Conservation (phyloP, 305 asterid genomes). For the Vinca major region DNA sequence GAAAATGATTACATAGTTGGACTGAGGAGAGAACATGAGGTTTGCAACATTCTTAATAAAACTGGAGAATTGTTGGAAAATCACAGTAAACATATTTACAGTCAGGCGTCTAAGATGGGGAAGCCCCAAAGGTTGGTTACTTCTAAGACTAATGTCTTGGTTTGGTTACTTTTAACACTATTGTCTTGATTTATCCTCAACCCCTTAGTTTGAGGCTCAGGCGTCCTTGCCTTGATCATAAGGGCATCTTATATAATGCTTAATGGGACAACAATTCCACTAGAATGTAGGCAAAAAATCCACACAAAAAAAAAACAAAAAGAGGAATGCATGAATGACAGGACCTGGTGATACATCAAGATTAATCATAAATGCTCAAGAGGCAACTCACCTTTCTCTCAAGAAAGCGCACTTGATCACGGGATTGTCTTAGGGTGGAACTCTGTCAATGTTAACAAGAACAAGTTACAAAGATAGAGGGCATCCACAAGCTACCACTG, state of each 20-base stretch:
- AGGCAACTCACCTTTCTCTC: conserved; percentile 62
- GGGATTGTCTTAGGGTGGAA: conserved; percentile 63
- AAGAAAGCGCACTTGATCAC: conserved; percentile 58
- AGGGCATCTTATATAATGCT: not conserved
- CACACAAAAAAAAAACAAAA: too few relatives aligned
- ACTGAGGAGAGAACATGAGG: conserved; percentile 1
- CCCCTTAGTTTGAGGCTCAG: not conserved
- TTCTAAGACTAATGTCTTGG: not conserved
- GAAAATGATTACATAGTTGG: not conserved
- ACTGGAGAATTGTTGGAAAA: not conserved
- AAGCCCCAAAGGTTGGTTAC: not conserved
- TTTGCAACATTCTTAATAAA: not conserved
- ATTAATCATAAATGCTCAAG: not conserved
- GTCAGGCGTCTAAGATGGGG: not conserved
- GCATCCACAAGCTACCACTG: not conserved
- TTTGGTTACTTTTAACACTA: too few relatives aligned
- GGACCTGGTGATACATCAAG: not conserved
- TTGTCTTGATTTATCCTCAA: not conserved
- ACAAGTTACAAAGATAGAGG: not conserved
- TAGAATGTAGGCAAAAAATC: not conserved
- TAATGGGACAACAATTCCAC: not conserved
- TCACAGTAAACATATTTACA: not conserved
- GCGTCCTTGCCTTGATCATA: not conserved
- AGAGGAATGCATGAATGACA: not conserved
- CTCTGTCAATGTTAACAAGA: conserved; percentile 47